Base-by-base conservation (phyloP, 768 basidiomycete genomes). In the Boletus reticuloceps region DNA sequence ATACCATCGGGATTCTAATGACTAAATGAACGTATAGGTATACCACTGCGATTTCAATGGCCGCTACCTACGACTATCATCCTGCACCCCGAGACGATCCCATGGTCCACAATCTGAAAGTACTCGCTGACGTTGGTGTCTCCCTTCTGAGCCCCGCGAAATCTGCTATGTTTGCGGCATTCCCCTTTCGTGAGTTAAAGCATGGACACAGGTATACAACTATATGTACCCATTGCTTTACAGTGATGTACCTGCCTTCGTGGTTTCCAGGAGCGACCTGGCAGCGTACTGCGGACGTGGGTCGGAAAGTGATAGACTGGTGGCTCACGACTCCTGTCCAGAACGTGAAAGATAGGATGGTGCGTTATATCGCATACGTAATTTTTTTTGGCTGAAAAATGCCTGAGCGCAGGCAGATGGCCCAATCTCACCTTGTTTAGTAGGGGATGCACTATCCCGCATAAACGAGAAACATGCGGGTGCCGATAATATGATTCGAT, bases 21-120 rank as follows among this genome's bases (percentile, higher is more conserved):
- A n/a, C 17, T 43, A 19, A 56, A 14, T 5, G 25, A 40, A 29
- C 19, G 4, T 17, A 5, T 31, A 57, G 56, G 22, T 54, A 25
- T 5, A 42, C 56, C n/a, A 57, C 56, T n/a, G 51, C 56, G 1
- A 48, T 57, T n/a, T 38, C 56, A 12, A 57, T 57, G 52, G 56
- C 52, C 19, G 56, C 52, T 13, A 57, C 56, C 29, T 54, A 54
- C 7, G 56, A 54, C 31, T 54, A 56, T 27, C 56, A 57, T 19
- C 51, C 42, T 12, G 52, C 47, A 27, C 52, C 52, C 0, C 51
- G 41, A 25, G 47, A 53, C 37, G 56, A 57, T 19, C 56, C 56
- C 41, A 54, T 57, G 56, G 56, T 57, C 11, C 20, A 34, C 22
- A 57, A 54, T n/a, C 13, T 57, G 37, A 49, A 43, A 20, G 32